A percentile compares a stretch with the other conserved stretches of the same genome.
Conservation (phyloP, 2,329 filamentous ascomycete species). For the Claviceps maximensis region DNA sequence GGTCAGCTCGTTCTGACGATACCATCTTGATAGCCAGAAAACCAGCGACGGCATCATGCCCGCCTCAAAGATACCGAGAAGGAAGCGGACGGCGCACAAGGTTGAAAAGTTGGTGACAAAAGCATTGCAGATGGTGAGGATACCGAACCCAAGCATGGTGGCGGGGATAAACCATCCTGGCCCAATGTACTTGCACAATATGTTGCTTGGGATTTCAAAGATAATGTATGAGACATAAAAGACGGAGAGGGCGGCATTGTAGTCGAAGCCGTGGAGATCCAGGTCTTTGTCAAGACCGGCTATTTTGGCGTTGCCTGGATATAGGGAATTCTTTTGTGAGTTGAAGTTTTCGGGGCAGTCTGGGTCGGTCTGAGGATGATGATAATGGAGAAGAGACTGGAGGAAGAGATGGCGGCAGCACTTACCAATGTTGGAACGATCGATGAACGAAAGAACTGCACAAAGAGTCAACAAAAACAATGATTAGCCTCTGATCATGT, state of each 20-base stretch:
- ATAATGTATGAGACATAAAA: slow-evolving; percentile 55
- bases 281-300: slow-evolving; percentile 44
- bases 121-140: slow-evolving; percentile 45
- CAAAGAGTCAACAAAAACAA: background rate
- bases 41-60: slow-evolving; percentile 53
- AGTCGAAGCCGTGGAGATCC: slow-evolving; percentile 40
- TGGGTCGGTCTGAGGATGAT: background rate
- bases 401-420: background rate
- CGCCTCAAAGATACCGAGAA: slow-evolving; percentile 49
- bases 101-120: slow-evolving; percentile 39
- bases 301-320: slow-evolving; percentile 41
- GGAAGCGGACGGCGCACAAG: slow-evolving; percentile 42
- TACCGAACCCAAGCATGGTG: slow-evolving; percentile 43
- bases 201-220: slow-evolving; percentile 50
- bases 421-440: slow-evolving; percentile 52
- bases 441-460: slow-evolving; percentile 36
- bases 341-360: background rate
- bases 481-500: background rate
- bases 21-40: slow-evolving; percentile 53
- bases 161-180: slow-evolving; percentile 52
- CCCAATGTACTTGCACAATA: slow-evolving; percentile 49
- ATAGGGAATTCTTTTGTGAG: background rate
- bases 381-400: background rate
- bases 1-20: slow-evolving; percentile 45
- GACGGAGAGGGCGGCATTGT: slow-evolving; percentile 45